Evolutionary conservation across 768 basidiomycete genomes (phyloP), one percentile per base, ranked within the genome.

Genomic region (Gymnopilus dilepis): DNA sequence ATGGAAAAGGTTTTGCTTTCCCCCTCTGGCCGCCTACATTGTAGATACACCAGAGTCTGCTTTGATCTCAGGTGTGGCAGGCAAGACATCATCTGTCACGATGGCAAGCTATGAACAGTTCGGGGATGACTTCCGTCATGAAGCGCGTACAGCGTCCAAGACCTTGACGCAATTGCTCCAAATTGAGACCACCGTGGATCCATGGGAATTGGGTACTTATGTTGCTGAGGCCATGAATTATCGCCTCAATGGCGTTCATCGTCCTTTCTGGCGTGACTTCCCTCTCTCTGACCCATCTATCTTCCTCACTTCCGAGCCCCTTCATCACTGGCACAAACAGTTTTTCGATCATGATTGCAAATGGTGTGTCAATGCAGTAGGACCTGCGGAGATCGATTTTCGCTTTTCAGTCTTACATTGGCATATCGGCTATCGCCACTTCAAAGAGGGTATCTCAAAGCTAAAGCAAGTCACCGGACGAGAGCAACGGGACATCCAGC

Each of bases 391-490:
- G 58, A 65, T 81, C 3, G 73, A 81, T 56, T 76, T 76, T 60
- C 67, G 70, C 2, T 75, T 78, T 43, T 73, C 69, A 0, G 48
- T 78, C n/a, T 66, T 82, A 9, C 78, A 80, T 22, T 69, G 73
- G 13, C 69, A 66, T 33, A 69, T 70, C 13, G 76, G 77, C 12
- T 74, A 72, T 52, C 62, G 72, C n/a, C 78, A 80, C 26, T 82
- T 81, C 54, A 59, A 66, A 8, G 69, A 74, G 21, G 77, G 81
- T 0, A 74, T 81, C 6, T 78, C 73, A 6, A 65, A 69, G 7
- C 40, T 82, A 28, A 79, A 80, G 28, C 80, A 82, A 58, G 75
- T 78, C 22, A 80, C 81, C 6, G 78, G 79, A 1, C 55, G 70
- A 1, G 77, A 80, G 26, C 77, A 80, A 52, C 61, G 71, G 0